A percentile compares a stretch with the other conserved stretches of the same genome.
These are phyloP conservation scores for Pezicula carpinea DNA, from an alignment of 2,329 filamentous ascomycete genomes.

Conservation along the genomic window DNA sequence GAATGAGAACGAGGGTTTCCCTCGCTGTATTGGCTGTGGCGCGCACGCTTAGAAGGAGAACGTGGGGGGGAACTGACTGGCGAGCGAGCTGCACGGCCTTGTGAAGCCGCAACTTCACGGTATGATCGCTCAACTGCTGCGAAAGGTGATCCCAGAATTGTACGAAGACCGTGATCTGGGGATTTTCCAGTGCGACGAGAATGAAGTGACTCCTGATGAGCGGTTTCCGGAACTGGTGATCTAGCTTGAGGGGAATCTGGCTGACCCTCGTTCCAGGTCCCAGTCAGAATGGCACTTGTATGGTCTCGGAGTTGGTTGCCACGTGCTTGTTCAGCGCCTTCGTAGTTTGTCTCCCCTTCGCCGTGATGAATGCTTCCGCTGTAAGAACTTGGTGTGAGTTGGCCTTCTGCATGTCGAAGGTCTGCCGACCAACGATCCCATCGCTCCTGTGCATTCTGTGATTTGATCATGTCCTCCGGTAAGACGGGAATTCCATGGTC, in stretches of 20 bases:
- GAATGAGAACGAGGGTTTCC: constrained; percentile 22
- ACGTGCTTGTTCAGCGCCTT: constrained; percentile 25
- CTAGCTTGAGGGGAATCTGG: constrained; percentile 46
- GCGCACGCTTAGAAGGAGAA: constrained; percentile 23
- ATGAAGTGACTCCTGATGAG: not conserved
- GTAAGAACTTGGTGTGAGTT: constrained; percentile 22
- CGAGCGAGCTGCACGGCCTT: not conserved
- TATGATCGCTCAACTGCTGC: not conserved
- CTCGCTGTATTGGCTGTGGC: constrained; percentile 21
- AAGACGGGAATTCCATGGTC: constrained; percentile 71
- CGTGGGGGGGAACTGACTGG: constrained; percentile 9
- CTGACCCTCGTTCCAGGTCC: constrained; percentile 60
- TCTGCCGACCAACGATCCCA: constrained; percentile 77
- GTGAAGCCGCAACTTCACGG: not conserved
- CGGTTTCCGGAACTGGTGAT: constrained; percentile 18
- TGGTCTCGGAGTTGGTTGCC: constrained; percentile 39
- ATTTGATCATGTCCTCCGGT: constrained; percentile 75
- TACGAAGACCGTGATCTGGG: not conserved
- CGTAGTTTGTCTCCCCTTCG: constrained; percentile 17
- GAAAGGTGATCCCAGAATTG: not conserved
- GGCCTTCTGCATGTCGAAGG: constrained; percentile 54
- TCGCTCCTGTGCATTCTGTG: constrained; percentile 71
- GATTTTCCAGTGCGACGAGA: constrained; percentile 7
- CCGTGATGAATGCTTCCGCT: constrained; percentile 19
- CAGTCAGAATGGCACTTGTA: constrained; percentile 47